These are phyloP conservation scores for Solanum gandarillasii DNA, from an alignment of 257 asterid species.

Conservation along the genomic window DNA sequence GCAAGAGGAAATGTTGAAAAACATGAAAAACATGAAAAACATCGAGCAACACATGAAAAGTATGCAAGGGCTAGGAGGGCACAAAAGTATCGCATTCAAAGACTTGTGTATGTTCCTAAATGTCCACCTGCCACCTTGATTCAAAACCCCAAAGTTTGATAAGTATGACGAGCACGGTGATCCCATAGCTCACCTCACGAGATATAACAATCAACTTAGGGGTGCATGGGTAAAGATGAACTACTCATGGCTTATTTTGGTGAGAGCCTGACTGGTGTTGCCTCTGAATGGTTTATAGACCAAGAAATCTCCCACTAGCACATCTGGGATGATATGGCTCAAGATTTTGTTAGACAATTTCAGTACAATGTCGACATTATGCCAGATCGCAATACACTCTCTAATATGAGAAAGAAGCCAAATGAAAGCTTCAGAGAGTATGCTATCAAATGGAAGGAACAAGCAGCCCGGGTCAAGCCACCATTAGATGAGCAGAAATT, in stretches of 20 bases:
- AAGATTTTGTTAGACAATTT: not conserved
- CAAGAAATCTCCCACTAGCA: not conserved
- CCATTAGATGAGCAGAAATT: not conserved
- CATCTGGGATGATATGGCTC: not conserved
- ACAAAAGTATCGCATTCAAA: not conserved
- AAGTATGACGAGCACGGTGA: not conserved
- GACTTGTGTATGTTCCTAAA: not conserved
- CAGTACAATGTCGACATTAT: not conserved
- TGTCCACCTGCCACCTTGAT: not conserved
- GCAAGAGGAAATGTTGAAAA: not conserved
- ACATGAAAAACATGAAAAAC: accelerated
- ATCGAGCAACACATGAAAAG: not conserved
- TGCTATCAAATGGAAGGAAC: not conserved
- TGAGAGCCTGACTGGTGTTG: not conserved
- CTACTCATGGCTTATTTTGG: not conserved
- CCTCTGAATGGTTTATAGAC: not conserved
- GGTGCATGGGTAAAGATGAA: not conserved
- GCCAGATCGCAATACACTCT: not conserved
- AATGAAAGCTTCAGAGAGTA: not conserved
- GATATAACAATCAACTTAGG: not conserved
- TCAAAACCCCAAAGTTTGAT: not conserved
- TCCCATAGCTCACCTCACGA: not conserved
- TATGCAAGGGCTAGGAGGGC: not conserved
- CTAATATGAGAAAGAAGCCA: not conserved
- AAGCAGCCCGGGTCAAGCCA: not conserved